These are phyloP conservation scores for Sporisorium exsertum DNA, from an alignment of 1,284 basidiomycete species.

Conservation along the genomic window DNA sequence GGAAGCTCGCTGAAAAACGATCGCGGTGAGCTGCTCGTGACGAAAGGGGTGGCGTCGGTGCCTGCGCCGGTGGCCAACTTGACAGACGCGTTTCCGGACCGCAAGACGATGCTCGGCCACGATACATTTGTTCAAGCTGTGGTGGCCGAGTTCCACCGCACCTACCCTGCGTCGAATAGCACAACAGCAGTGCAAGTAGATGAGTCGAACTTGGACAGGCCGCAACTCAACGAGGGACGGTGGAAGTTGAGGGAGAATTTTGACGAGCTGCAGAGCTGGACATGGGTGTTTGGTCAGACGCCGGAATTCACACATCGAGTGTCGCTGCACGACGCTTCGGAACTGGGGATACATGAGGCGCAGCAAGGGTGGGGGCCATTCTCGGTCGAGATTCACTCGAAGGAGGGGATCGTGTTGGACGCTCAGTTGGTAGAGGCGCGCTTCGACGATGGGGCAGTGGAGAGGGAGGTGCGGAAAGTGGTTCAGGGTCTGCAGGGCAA, in stretches of 20 bases:
- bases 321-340: slow-evolving; percentile 13
- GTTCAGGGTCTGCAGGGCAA: slow-evolving; percentile 27
- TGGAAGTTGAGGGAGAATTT: slow-evolving; percentile 42
- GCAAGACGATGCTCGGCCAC: slow-evolving; percentile 73
- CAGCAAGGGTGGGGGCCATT: slow-evolving; percentile 26
- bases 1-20: slow-evolving; percentile 73
- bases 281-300: slow-evolving; percentile 93
- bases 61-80: slow-evolving; percentile 92
- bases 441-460: slow-evolving; percentile 15
- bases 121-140: slow-evolving; percentile 80
- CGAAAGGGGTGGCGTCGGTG: slow-evolving; percentile 88
- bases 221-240: slow-evolving; percentile 18
- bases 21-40: slow-evolving; percentile 79
- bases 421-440: slow-evolving; percentile 32
- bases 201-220: slow-evolving; percentile 15
- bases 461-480: slow-evolving; percentile 17
- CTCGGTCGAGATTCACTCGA: slow-evolving; percentile 41
- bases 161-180: slow-evolving; percentile 72
- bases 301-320: slow-evolving; percentile 81
- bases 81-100: slow-evolving; percentile 72
- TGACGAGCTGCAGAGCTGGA: slow-evolving; percentile 78
- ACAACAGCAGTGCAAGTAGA: slow-evolving; percentile 25
- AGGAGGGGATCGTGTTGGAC: slow-evolving; percentile 48
- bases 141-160: slow-evolving; percentile 77
- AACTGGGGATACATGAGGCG: slow-evolving; percentile 5